These are phyloP conservation scores for Saturnispora dispora DNA, from an alignment of 805 yeast genomes.

Conservation along the genomic window DNA sequence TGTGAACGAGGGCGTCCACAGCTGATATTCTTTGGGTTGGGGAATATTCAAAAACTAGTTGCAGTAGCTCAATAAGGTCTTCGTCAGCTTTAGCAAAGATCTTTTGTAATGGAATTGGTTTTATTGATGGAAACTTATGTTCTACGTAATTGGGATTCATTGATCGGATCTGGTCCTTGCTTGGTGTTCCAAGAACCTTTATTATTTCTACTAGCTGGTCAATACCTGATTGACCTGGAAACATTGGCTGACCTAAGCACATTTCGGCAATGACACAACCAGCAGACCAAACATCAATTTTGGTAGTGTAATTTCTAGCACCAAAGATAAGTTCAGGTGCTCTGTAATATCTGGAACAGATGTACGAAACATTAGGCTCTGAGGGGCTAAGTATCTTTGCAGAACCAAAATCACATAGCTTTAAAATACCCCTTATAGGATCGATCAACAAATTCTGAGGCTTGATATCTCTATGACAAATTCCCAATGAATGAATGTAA, in stretches of 20 bases:
- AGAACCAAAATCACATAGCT: conserved; percentile 92
- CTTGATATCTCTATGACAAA: conserved; percentile 89
- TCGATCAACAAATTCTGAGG: conserved; percentile 85
- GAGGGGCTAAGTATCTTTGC: conserved; percentile 84
- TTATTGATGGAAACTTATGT: conserved; percentile 84
- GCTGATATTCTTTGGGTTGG: conserved; percentile 60
- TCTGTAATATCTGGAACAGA: conserved; percentile 91
- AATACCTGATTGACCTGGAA: conserved; percentile 97
- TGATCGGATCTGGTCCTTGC: conserved; percentile 80
- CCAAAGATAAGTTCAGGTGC: conserved; percentile 98
- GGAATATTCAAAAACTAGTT: conserved; percentile 53
- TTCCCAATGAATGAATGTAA: conserved; percentile 66
- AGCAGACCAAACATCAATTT: conserved; percentile 95
- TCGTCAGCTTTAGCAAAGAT: conserved; percentile 51
- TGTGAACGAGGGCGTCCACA: conserved; percentile 40
- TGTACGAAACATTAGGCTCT: conserved; percentile 93
- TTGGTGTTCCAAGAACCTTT: conserved; percentile 91
- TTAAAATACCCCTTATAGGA: conserved; percentile 75
- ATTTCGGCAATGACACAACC: conserved; percentile 98
- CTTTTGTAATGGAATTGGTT: conserved; percentile 63
- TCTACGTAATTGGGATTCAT: conserved; percentile 98
- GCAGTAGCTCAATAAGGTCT: conserved; percentile 49
- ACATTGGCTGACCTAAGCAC: conserved; percentile 88
- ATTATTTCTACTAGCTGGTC: conserved; percentile 96
- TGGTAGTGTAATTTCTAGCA: conserved; percentile 91